Percentiles rank a stretch among this genome's conserved stretches.
These are phyloP conservation scores for Monilinia polystroma DNA, from an alignment of 2,329 filamentous ascomycete genomes.

Conservation along the genomic window DNA sequence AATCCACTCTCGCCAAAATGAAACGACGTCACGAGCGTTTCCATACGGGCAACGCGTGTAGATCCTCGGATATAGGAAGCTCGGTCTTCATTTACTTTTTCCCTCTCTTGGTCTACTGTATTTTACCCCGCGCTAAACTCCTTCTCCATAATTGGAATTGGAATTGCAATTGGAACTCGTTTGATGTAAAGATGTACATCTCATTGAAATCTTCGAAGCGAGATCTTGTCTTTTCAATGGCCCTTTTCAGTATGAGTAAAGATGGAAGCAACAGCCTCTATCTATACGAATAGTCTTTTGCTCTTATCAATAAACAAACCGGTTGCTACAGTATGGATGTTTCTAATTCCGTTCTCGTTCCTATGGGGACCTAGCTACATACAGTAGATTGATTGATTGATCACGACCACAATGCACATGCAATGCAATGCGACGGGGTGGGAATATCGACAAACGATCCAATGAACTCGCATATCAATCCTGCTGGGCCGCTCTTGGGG, in stretches of 20 bases:
- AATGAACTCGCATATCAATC: background rate
- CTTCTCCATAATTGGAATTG: background rate
- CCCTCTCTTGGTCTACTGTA: background rate
- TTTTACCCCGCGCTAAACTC: constrained; percentile 13
- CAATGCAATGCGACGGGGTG: background rate
- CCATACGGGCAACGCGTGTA: background rate
- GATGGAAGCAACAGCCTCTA: background rate
- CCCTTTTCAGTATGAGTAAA: no score
- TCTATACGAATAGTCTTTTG: no score
- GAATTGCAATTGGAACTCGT: background rate
- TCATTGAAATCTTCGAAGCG: background rate
- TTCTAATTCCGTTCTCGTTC: background rate
- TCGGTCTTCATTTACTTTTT: background rate
- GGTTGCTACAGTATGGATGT: background rate
- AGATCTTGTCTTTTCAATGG: background rate
- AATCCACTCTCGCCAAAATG: constrained; percentile 15
- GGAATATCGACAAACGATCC: background rate
- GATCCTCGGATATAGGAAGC: constrained; percentile 8
- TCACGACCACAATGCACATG: background rate
- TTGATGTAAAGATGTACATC: no score
- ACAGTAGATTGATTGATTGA: constrained; percentile 1
- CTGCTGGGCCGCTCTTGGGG: background rate
- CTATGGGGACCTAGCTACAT: background rate
- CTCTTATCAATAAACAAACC: constrained; percentile 9
- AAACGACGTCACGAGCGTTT: constrained; percentile 19